Conservation (phyloP, 805 yeast genomes). For the Torulaspora quercuum region DNA sequence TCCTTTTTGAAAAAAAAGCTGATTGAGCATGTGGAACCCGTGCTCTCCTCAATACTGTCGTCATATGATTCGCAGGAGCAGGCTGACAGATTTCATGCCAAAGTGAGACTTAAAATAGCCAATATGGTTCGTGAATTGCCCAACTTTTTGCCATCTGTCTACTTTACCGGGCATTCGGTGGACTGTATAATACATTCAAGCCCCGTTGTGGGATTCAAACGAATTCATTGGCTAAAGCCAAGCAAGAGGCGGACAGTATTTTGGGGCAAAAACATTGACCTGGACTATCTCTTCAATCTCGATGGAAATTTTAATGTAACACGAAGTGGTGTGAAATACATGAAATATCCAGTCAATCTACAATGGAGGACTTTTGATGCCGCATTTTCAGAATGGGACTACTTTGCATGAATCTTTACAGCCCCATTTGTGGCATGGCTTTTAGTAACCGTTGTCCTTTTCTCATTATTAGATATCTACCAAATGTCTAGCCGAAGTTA, state of each 20-base stretch:
- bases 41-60: constrained; percentile 23
- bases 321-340: constrained; percentile 29
- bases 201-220: constrained; percentile 33
- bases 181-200: constrained; percentile 31
- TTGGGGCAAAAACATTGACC: constrained; percentile 27
- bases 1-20: constrained; percentile 23
- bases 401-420: constrained; percentile 17
- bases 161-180: constrained; percentile 23
- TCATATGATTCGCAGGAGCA: constrained; percentile 18
- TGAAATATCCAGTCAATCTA: constrained; percentile 30
- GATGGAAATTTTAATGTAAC: constrained; percentile 21
- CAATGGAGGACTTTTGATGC: constrained; percentile 22
- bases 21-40: constrained; percentile 25
- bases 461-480: too few relatives aligned
- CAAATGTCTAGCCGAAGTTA: too few relatives aligned
- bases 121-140: constrained; percentile 20
- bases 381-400: constrained; percentile 34
- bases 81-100: constrained; percentile 19
- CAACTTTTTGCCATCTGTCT: constrained; percentile 24
- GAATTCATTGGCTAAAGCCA: constrained; percentile 36
- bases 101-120: constrained; percentile 15
- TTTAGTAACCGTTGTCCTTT: too few relatives aligned
- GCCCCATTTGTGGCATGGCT: too few relatives aligned
- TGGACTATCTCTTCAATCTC: constrained; percentile 24
- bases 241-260: constrained; percentile 25